These are phyloP conservation scores for Penicillium italicum DNA, from an alignment of 2,329 filamentous ascomycete species.

Conservation along the genomic window DNA sequence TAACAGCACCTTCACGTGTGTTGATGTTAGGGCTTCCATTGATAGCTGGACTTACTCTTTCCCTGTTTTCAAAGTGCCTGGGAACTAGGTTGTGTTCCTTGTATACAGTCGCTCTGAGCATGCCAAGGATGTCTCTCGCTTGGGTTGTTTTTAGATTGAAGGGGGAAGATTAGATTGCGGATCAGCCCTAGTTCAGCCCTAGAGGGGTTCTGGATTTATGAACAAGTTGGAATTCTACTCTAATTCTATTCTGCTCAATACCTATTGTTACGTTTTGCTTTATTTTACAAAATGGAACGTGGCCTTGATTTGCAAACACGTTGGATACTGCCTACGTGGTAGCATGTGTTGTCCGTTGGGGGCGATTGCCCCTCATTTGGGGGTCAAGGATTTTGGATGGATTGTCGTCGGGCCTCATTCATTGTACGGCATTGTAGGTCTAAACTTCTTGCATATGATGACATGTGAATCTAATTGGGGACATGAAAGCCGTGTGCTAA, in stretches of 20 bases:
- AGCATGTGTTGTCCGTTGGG: neutral
- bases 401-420: too few relatives aligned
- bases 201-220: neutral
- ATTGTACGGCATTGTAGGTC: neutral
- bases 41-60: constrained; percentile 43
- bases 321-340: neutral
- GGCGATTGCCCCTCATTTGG: neutral
- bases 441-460: neutral
- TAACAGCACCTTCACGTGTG: constrained; percentile 37
- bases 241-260: neutral
- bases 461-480: neutral
- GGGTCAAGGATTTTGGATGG: neutral
- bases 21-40: constrained; percentile 38
- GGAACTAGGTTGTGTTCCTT: constrained; percentile 29
- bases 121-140: neutral
- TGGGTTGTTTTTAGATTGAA: neutral
- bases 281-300: neutral
- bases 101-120: neutral
- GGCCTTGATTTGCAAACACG: neutral
- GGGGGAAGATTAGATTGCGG: neutral
- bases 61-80: constrained; percentile 39
- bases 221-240: neutral
- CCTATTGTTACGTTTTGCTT: neutral
- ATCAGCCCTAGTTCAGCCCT: neutral
- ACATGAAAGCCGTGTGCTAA: too few relatives aligned